phyloP scores from a whole-genome alignment of 2,329 filamentous ascomycete genomes.

The Aspergillus brasiliensis region DNA sequence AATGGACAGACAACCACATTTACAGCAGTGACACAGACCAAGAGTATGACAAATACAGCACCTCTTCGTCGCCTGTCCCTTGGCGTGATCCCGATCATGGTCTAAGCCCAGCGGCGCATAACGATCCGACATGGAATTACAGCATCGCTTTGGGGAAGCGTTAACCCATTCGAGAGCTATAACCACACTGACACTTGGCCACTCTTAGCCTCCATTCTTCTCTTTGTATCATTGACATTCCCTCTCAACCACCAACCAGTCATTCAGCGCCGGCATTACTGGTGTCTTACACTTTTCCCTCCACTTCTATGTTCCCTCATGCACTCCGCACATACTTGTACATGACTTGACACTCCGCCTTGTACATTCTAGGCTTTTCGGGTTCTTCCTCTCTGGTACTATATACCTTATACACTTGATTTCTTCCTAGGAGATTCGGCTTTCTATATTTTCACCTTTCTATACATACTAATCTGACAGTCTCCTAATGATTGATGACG shows the following conservation, averaged over 20 bases:
- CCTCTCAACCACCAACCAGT: neutral
- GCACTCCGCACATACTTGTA: neutral
- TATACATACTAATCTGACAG: neutral
- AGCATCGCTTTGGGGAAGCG: slow-evolving; percentile 5
- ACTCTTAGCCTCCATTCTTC: neutral
- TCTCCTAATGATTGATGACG: neutral
- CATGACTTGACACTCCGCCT: neutral
- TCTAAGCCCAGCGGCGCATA: slow-evolving; percentile 9
- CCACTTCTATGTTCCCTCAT: neutral
- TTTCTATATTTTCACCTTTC: neutral
- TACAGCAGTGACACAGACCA: slow-evolving; percentile 21
- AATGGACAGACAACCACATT: slow-evolving; percentile 7
- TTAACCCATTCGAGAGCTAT: neutral
- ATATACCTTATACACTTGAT: neutral
- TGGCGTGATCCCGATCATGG: slow-evolving; percentile 15
- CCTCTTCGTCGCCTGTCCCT: slow-evolving; percentile 6
- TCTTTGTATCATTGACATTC: neutral
- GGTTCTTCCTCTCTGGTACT: neutral
- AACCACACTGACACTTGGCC: neutral
- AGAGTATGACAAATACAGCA: slow-evolving; percentile 12
- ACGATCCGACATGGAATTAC: slow-evolving; percentile 23
- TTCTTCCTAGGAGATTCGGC: neutral
- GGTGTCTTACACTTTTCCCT: neutral
- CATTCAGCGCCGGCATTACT: neutral
- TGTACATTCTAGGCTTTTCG: neutral